These are phyloP conservation scores for Saccharomycopsis amapae DNA, from an alignment of 805 yeast genomes.

Conservation along the genomic window DNA sequence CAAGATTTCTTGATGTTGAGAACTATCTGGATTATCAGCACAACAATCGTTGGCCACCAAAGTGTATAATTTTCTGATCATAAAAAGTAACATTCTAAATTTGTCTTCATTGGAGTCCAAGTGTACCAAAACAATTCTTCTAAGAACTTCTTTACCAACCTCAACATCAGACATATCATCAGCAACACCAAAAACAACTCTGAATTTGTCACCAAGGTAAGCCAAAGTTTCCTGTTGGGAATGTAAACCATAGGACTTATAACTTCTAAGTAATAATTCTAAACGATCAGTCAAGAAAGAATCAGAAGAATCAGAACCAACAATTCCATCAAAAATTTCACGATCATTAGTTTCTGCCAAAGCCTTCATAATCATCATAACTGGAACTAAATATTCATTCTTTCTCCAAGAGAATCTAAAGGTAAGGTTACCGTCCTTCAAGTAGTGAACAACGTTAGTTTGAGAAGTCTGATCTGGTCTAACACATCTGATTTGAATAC, in stretches of 20 bases:
- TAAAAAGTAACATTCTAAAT: constrained; percentile 79
- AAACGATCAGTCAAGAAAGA: constrained; percentile 97
- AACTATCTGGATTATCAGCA: constrained; percentile 98
- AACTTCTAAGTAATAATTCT: constrained; percentile 83
- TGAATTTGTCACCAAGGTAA: constrained; percentile 90
- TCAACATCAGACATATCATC: constrained; percentile 84
- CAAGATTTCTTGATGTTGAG: constrained; percentile 95
- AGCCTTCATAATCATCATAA: constrained; percentile 85
- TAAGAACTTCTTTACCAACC: constrained; percentile 79
- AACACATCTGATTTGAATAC: constrained; percentile 90
- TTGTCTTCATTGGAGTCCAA: constrained; percentile 68
- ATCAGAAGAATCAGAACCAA: constrained; percentile 79
- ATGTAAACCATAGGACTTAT: constrained; percentile 70
- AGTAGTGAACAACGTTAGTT: constrained; percentile 93
- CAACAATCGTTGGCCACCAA: constrained; percentile 95
- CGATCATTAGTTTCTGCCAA: constrained; percentile 85
- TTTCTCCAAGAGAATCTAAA: constrained; percentile 97
- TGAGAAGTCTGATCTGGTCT: constrained; percentile 97
- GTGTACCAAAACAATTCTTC: constrained; percentile 85
- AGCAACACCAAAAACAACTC: constrained; percentile 85
- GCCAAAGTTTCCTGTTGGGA: constrained; percentile 87
- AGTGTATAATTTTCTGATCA: constrained; percentile 92
- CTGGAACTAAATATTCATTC: constrained; percentile 92
- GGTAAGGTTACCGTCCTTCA: constrained; percentile 92
- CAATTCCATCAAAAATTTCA: constrained; percentile 93